These are phyloP conservation scores for Suillus tomentosus DNA, from an alignment of 768 basidiomycete species.

Conservation along the genomic window DNA sequence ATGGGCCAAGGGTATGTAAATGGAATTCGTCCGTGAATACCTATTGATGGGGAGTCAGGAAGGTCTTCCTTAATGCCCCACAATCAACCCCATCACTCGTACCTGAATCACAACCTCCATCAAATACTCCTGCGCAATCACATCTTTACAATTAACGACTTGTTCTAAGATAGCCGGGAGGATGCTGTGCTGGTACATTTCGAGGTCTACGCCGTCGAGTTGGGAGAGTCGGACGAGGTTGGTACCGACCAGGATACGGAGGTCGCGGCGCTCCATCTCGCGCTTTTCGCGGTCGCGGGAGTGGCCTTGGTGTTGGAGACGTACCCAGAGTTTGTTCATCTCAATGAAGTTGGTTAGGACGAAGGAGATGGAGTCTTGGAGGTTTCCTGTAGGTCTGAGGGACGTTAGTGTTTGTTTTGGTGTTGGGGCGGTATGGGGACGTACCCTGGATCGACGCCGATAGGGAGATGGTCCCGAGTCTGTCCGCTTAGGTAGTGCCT, in stretches of 20 bases:
- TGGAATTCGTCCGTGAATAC: slow-evolving; percentile 99
- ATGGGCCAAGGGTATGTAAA: slow-evolving; percentile 91
- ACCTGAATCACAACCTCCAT: slow-evolving; percentile 99
- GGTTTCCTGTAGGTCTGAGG: slow-evolving; percentile 77
- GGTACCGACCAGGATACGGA: slow-evolving; percentile 95
- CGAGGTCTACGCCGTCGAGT: slow-evolving; percentile 94
- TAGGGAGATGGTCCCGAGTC: slow-evolving; percentile 92
- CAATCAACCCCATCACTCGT: background rate
- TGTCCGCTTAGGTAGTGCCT: slow-evolving; percentile 97
- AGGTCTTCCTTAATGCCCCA: background rate
- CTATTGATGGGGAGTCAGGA: slow-evolving; percentile 38
- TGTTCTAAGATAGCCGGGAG: slow-evolving; percentile 95
- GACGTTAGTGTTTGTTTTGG: background rate
- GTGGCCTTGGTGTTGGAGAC: slow-evolving; percentile 96
- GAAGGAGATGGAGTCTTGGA: slow-evolving; percentile 94
- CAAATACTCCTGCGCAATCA: slow-evolving; percentile 97
- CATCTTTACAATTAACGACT: slow-evolving; percentile 97
- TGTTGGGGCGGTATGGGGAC: slow-evolving; percentile 21
- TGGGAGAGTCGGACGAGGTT: slow-evolving; percentile 95
- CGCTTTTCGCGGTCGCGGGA: slow-evolving; percentile 97
- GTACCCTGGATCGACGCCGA: slow-evolving; percentile 84
- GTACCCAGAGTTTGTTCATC: slow-evolving; percentile 99
- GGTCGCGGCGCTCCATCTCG: slow-evolving; percentile 91
- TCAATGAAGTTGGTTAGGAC: slow-evolving; percentile 99
- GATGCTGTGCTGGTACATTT: slow-evolving; percentile 84